Conservation (phyloP, 164 flowering plant species). For the Stephania yunnanensis region DNA sequence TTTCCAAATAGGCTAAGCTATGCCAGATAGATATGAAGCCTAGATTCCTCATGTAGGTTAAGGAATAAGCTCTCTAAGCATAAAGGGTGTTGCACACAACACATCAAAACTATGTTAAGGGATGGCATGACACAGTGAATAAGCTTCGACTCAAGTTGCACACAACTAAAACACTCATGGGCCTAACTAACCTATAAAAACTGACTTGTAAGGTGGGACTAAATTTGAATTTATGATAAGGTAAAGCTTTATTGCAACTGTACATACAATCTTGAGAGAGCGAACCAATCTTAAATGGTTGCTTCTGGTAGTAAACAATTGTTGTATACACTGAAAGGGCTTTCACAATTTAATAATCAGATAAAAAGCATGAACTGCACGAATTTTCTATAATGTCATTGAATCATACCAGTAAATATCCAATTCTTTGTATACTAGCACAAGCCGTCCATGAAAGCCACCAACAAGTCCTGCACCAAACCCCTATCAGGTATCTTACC, state of each 20-base stretch:
- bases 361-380: background rate
- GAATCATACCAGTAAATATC: background rate
- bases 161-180: no score
- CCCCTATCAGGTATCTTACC: constrained; percentile 85
- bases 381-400: background rate
- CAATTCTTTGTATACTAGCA: constrained; percentile 33
- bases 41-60: no score
- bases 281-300: background rate
- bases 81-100: no score
- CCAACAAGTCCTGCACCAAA: constrained; percentile 72
- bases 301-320: background rate
- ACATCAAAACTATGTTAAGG: no score
- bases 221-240: background rate
- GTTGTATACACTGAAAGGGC: background rate
- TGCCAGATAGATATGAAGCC: no score
- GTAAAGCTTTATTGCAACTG: background rate
- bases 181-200: no score
- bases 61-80: no score
- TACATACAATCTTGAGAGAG: background rate
- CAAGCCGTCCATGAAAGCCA: constrained; percentile 70
- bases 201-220: no score
- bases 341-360: background rate
- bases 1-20: no score
- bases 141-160: no score
- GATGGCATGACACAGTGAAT: no score